These are phyloP conservation scores for Saccharomycopsis vini DNA, from an alignment of 805 yeast species.

Conservation along the genomic window DNA sequence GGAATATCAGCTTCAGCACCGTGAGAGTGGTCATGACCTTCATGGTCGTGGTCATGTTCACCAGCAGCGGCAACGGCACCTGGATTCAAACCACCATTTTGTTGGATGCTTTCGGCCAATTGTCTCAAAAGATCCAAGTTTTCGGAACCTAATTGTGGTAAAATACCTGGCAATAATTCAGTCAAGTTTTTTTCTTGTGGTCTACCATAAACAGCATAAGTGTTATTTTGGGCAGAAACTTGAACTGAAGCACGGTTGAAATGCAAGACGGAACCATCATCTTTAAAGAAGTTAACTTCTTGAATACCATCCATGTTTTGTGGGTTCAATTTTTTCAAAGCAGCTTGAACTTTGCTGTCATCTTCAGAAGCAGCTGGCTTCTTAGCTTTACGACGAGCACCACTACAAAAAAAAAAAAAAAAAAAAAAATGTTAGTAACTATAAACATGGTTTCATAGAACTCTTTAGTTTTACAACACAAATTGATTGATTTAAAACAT, in stretches of 20 bases:
- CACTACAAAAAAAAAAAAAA: conserved; percentile 21
- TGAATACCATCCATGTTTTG: conserved; percentile 83
- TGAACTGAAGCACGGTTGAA: conserved; percentile 95
- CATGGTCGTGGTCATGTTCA: conserved; percentile 41
- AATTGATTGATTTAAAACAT: conserved; percentile 1
- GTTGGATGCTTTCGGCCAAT: conserved; percentile 83
- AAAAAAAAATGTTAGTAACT: not conserved
- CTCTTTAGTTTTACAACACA: not conserved
- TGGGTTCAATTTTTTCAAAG: conserved; percentile 82
- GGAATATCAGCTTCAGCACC: conserved; percentile 53
- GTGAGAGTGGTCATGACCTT: conserved; percentile 38
- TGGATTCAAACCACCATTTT: conserved; percentile 33
- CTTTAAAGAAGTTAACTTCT: conserved; percentile 96
- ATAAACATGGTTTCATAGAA: not conserved
- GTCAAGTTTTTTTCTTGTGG: conserved; percentile 88
- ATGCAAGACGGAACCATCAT: conserved; percentile 92
- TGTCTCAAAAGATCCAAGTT: conserved; percentile 81
- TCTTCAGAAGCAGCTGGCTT: conserved; percentile 65
- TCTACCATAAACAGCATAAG: conserved; percentile 90
- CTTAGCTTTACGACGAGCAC: conserved; percentile 87
- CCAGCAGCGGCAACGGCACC: conserved; percentile 31
- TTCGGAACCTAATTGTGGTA: conserved; percentile 95
- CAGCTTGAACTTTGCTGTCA: conserved; percentile 83
- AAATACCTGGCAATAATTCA: conserved; percentile 87
- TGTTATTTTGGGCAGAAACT: conserved; percentile 83